phyloP scores from a whole-genome alignment of 2,329 filamentous ascomycete genomes.

The Phoma sp. region DNA sequence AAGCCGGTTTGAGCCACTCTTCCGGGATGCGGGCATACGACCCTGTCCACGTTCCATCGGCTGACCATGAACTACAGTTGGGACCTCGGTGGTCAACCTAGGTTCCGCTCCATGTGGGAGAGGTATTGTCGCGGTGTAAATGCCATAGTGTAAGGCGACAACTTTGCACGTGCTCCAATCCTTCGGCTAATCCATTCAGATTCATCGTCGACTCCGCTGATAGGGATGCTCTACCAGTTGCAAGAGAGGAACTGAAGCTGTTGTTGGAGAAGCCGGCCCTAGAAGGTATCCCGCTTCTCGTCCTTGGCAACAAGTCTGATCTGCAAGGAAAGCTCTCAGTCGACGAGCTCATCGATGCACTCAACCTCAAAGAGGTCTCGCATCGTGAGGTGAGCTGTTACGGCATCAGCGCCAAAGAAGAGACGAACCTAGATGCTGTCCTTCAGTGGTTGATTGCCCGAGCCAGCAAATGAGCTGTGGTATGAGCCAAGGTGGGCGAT shows the following conservation, averaged over 20 bases:
- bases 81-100: conserved; percentile 96
- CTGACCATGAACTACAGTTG: conserved; percentile 64
- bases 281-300: conserved; percentile 87
- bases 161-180: conserved; percentile 14
- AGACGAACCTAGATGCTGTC: conserved; percentile 97
- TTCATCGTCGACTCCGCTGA: conserved; percentile 99
- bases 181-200: conserved; percentile 50
- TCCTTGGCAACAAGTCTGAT: conserved; percentile 97
- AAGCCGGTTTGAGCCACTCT: conserved; percentile 40
- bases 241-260: conserved; percentile 89
- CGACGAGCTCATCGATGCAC: conserved; percentile 90
- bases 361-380: conserved; percentile 87
- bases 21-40: conserved; percentile 39
- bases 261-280: conserved; percentile 84
- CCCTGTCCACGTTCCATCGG: conserved; percentile 36
- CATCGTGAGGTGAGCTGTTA: conserved; percentile 97
- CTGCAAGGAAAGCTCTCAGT: conserved; percentile 88
- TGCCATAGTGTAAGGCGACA: conserved; percentile 76
- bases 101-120: conserved; percentile 99
- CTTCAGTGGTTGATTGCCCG: conserved; percentile 95
- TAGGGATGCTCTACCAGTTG: conserved; percentile 76
- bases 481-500: conserved; percentile 15
- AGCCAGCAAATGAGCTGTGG: conserved; percentile 58
- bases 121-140: conserved; percentile 97
- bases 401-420: conserved; percentile 97